Evolutionary conservation across 768 basidiomycete species (phyloP).

Genomic region (Polyporus arcularius): DNA sequence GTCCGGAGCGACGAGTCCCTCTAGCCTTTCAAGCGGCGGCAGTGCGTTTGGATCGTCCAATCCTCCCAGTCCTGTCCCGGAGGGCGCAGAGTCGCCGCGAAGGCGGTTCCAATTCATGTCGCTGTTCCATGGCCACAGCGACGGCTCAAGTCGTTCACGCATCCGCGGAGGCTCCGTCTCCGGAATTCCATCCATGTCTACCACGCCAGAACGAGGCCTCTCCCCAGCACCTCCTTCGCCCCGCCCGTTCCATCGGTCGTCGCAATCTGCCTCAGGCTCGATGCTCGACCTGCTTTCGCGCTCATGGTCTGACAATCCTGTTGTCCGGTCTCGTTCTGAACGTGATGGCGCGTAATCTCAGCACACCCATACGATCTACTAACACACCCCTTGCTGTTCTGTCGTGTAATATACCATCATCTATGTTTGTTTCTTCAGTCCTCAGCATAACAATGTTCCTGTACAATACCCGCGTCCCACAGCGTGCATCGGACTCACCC

Average conservation of each 20-base stretch:
- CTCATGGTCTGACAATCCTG: slow-evolving; percentile 4
- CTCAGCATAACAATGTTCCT: neutral
- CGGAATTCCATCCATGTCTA: neutral
- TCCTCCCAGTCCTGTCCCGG: neutral
- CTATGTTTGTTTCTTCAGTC: neutral
- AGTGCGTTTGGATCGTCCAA: neutral
- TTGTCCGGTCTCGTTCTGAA: neutral
- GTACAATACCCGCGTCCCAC: neutral
- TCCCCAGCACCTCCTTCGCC: neutral
- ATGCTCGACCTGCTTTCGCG: slow-evolving; percentile 12
- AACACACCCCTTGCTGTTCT: neutral
- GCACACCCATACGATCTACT: neutral
- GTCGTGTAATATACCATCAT: neutral
- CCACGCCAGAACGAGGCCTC: neutral
- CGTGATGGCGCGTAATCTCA: neutral
- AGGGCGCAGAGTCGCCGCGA: slow-evolving; percentile 13
- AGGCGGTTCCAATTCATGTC: slow-evolving; percentile 17
- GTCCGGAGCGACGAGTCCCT: neutral
- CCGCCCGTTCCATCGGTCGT: slow-evolving; percentile 8
- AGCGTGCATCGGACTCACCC: no score
- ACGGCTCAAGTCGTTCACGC: neutral
- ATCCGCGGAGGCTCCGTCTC: slow-evolving; percentile 1
- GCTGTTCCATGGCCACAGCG: slow-evolving; percentile 10
- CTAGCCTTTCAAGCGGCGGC: neutral
- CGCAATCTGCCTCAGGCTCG: slow-evolving; percentile 13